These are phyloP conservation scores for Beauveria rudraprayagi DNA, from an alignment of 2,329 filamentous ascomycete genomes.

Conservation along the genomic window DNA sequence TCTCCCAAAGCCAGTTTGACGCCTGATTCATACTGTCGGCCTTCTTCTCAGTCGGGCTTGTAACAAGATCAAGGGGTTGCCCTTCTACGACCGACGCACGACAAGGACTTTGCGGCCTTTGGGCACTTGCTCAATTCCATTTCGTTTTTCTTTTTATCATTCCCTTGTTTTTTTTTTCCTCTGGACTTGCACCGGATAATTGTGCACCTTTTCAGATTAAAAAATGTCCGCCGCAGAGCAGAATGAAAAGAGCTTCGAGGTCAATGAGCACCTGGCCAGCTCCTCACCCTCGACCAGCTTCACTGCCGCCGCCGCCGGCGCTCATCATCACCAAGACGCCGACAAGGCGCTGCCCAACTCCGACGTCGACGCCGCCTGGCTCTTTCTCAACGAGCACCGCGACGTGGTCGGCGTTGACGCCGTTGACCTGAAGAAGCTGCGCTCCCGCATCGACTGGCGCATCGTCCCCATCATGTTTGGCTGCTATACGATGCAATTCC, in stretches of 20 bases:
- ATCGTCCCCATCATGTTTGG: conserved; percentile 16
- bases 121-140: neutral
- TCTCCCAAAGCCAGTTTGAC: neutral
- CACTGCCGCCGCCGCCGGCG: neutral
- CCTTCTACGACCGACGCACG: neutral
- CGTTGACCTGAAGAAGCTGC: conserved; percentile 10
- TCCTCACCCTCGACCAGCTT: conserved; percentile 13
- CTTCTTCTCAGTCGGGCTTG: no score
- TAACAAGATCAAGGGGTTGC: no score
- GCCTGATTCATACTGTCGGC: neutral
- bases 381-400: conserved; percentile 26
- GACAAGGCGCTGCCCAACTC: neutral
- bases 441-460: conserved; percentile 15
- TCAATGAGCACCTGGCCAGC: conserved; percentile 15
- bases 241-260: conserved; percentile 18
- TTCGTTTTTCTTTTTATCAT: neutral
- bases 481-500: conserved; percentile 13
- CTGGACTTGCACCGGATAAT: neutral
- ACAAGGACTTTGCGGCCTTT: neutral
- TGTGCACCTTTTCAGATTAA: neutral
- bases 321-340: neutral
- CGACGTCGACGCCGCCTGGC: conserved; percentile 29
- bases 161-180: neutral
- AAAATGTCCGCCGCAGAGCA: conserved; percentile 18
- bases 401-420: conserved; percentile 21